Conservation (phyloP, 2,329 filamentous ascomycete species). For the Phoma sp. region DNA sequence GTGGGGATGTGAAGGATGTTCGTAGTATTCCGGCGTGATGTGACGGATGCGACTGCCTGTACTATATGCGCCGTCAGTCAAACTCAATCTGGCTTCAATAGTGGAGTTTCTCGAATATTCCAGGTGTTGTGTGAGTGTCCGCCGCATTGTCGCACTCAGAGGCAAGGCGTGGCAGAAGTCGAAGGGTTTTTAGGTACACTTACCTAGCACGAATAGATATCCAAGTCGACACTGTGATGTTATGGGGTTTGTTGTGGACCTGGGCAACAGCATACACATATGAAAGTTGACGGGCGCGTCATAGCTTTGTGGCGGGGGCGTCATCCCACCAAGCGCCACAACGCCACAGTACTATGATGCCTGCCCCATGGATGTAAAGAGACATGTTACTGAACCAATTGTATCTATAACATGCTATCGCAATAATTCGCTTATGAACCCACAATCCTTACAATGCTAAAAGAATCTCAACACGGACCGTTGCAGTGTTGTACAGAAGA, state of each 20-base stretch:
- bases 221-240: too few species aligned
- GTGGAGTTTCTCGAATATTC: constrained; percentile 16
- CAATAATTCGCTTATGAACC: not conserved
- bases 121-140: not conserved
- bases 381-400: not conserved
- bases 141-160: not conserved
- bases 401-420: constrained; percentile 1
- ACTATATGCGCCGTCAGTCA: constrained; percentile 11
- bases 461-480: not conserved
- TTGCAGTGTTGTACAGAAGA: constrained; percentile 10
- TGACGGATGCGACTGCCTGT: not conserved
- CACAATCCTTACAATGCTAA: not conserved
- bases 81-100: constrained; percentile 1
- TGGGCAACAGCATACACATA: not conserved
- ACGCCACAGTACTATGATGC: constrained; percentile 3
- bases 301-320: constrained; percentile 7
- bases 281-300: constrained; percentile 20
- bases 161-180: not conserved
- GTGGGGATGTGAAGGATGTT: constrained; percentile 5
- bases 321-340: constrained; percentile 2
- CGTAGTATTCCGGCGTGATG: not conserved
- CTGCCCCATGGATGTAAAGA: too few species aligned
- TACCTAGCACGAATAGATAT: too few species aligned
- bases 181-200: too few species aligned
- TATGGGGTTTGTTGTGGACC: constrained; percentile 2